Evolutionary conservation across 2,329 filamentous ascomycete species (phyloP).

Genomic region (Aspergillus glaucus): DNA sequence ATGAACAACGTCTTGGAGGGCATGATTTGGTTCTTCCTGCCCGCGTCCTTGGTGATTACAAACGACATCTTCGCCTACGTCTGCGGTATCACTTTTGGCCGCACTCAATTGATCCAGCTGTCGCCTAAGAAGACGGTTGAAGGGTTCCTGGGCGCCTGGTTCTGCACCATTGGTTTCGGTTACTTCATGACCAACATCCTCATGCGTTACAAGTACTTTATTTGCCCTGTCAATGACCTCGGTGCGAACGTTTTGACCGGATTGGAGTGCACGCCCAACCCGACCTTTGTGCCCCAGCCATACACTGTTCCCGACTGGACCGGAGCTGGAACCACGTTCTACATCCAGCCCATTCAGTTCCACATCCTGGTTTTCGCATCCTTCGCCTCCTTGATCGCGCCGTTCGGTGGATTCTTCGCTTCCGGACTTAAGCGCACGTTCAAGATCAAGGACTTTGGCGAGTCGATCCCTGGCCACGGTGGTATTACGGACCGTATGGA

Average conservation of each 20-base stretch:
- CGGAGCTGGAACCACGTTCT: slow-evolving; percentile 65
- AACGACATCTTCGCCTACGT: slow-evolving; percentile 99
- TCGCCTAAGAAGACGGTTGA: slow-evolving; percentile 99
- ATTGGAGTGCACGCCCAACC: slow-evolving; percentile 82
- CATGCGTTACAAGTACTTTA: slow-evolving; percentile 92
- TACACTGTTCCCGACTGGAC: slow-evolving; percentile 69
- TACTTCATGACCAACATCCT: slow-evolving; percentile 75
- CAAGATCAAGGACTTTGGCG: slow-evolving; percentile 99
- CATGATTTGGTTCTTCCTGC: slow-evolving; percentile 99
- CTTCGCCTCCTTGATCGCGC: slow-evolving; percentile 92
- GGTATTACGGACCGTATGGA: slow-evolving; percentile 99
- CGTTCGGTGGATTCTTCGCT: slow-evolving; percentile 97
- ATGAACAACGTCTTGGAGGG: slow-evolving; percentile 99
- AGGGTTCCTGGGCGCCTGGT: slow-evolving; percentile 91
- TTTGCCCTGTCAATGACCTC: slow-evolving; percentile 93
- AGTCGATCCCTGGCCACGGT: slow-evolving; percentile 94
- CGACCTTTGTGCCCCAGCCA: slow-evolving; percentile 73
- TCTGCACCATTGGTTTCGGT: slow-evolving; percentile 86
- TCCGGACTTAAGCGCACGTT: slow-evolving; percentile 97
- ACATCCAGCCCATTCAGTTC: slow-evolving; percentile 81
- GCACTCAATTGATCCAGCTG: slow-evolving; percentile 93
- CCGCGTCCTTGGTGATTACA: slow-evolving; percentile 88
- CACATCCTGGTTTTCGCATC: slow-evolving; percentile 85
- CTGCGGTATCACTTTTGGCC: slow-evolving; percentile 92
- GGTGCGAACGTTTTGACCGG: slow-evolving; percentile 90